Percentiles rank a stretch among this genome's conserved stretches.
phyloP scores from a whole-genome alignment of 2,329 filamentous ascomycete species.

The Phyllosticta paracitricarpa region DNA sequence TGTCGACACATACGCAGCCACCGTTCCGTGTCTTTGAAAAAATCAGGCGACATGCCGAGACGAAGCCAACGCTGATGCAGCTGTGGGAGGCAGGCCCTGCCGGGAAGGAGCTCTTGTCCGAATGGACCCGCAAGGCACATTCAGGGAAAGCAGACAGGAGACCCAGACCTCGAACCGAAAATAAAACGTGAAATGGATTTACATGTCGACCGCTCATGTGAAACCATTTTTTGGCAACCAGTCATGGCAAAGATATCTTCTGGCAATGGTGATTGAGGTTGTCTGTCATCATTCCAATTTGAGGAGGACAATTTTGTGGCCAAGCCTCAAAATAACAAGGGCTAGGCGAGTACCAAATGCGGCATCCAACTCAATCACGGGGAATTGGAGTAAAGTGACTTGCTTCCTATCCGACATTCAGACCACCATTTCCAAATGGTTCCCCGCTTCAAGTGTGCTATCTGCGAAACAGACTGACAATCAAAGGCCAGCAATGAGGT shows the following conservation, averaged over 20 bases:
- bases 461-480: background rate
- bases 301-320: too few species aligned
- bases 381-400: too few species aligned
- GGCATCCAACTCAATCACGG: too few species aligned
- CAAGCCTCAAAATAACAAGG: too few species aligned
- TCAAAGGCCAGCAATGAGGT: background rate
- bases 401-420: too few species aligned
- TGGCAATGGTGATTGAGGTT: too few species aligned
- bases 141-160: background rate
- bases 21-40: conserved; percentile 15
- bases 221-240: too few species aligned
- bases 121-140: background rate
- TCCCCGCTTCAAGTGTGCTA: background rate
- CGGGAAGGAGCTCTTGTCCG: background rate
- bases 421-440: background rate
- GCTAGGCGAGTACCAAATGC: too few species aligned
- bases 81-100: background rate
- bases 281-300: too few species aligned
- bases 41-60: conserved; percentile 23
- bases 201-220: too few species aligned
- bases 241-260: too few species aligned
- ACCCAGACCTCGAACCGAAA: background rate
- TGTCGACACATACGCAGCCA: background rate
- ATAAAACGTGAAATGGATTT: too few species aligned
- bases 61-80: conserved; percentile 6